phyloP scores from a whole-genome alignment of 176 grass and related monocot genomes.

The Aechmea fasciata region DNA sequence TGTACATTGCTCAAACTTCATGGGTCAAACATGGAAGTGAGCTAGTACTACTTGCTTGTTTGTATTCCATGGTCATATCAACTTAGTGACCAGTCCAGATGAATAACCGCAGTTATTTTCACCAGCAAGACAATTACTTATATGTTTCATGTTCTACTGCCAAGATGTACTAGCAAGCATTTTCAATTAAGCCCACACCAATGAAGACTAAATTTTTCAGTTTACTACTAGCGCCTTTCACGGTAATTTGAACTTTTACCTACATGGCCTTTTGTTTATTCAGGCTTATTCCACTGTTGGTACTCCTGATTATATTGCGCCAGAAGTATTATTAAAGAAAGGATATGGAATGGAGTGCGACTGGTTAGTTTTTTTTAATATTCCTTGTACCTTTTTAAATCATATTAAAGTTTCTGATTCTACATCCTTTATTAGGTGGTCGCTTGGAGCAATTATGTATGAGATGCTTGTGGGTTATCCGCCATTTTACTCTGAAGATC shows the following conservation, averaged over 20 bases:
- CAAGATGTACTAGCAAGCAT: too few species aligned
- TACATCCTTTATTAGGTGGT: constrained; percentile 58
- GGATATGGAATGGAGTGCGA: constrained; percentile 99
- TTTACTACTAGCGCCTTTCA: too few species aligned
- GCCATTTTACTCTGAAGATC: constrained; percentile 98
- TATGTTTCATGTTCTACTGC: too few species aligned
- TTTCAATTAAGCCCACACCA: too few species aligned
- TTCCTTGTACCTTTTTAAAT: constrained; percentile 22
- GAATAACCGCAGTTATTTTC: too few species aligned
- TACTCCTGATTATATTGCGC: constrained; percentile 98
- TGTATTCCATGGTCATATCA: too few species aligned
- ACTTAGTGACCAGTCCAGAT: too few species aligned
- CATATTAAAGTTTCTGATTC: constrained; percentile 8
- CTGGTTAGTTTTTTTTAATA: constrained; percentile 47
- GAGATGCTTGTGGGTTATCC: constrained; percentile 99
- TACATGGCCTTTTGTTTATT: constrained; percentile 7
- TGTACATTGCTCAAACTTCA: too few species aligned
- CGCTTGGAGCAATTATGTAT: constrained; percentile 99
- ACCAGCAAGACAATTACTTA: too few species aligned
- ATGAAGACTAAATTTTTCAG: too few species aligned
- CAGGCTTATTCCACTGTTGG: constrained; percentile 98
- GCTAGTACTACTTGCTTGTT: too few species aligned
- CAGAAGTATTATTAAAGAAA: constrained; percentile 97
- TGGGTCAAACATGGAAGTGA: too few species aligned
- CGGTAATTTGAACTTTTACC: background rate